Conservation (phyloP, 1,284 basidiomycete species). For the Irpex rosettiformis region DNA sequence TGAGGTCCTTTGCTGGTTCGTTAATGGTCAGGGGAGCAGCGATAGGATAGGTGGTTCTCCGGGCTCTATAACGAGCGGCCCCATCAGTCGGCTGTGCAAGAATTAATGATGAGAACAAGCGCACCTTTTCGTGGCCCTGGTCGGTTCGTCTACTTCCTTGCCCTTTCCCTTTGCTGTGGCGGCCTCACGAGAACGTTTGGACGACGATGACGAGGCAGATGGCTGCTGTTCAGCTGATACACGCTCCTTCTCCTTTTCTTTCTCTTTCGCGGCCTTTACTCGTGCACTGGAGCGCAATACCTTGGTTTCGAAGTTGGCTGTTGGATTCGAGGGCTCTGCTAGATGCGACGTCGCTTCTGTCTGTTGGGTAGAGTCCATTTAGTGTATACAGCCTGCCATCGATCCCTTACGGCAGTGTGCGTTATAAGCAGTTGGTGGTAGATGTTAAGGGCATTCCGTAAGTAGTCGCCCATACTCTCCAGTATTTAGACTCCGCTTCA, state of each 20-base stretch:
- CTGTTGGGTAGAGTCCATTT: slow-evolving; percentile 78
- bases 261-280: slow-evolving; percentile 73
- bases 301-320: slow-evolving; percentile 36
- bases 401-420: slow-evolving; percentile 39
- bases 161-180: slow-evolving; percentile 56
- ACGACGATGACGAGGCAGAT: slow-evolving; percentile 36
- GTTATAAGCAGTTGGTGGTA: slow-evolving; percentile 20
- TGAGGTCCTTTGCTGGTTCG: slow-evolving; percentile 67
- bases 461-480: slow-evolving; percentile 4
- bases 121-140: slow-evolving; percentile 57
- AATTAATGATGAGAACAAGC: slow-evolving; percentile 21
- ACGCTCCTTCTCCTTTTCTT: slow-evolving; percentile 46
- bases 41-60: slow-evolving; percentile 48
- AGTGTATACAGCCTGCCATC: slow-evolving; percentile 79
- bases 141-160: slow-evolving; percentile 50
- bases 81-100: slow-evolving; percentile 11
- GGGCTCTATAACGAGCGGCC: slow-evolving; percentile 40
- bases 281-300: slow-evolving; percentile 69
- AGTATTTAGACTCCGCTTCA: not conserved
- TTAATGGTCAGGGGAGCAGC: slow-evolving; percentile 60
- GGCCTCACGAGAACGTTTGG: slow-evolving; percentile 54
- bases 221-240: slow-evolving; percentile 40
- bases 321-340: slow-evolving; percentile 27
- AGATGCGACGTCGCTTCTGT: slow-evolving; percentile 57
- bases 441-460: slow-evolving; percentile 12